Conservation (phyloP, 2,329 filamentous ascomycete genomes). For the Monascus ruber region DNA sequence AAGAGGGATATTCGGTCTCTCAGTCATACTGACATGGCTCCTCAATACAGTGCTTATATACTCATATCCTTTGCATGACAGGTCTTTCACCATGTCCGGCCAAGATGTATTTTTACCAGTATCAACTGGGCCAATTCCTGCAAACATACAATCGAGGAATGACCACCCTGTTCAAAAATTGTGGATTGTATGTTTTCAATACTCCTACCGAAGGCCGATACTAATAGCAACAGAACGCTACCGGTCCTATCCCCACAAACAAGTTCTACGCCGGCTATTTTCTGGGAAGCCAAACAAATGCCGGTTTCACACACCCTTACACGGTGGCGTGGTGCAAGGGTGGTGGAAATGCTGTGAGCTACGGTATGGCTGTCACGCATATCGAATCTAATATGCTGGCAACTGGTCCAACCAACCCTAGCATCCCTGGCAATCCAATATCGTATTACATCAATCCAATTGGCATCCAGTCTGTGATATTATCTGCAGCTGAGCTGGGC, state of each 20-base stretch:
- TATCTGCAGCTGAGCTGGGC: conserved; percentile 67
- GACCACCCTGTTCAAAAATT: conserved; percentile 33
- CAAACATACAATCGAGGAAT: conserved; percentile 24
- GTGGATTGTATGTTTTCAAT: conserved; percentile 23
- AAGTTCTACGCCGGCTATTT: conserved; percentile 71
- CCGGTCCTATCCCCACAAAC: conserved; percentile 33
- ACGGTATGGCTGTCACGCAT: conserved; percentile 68
- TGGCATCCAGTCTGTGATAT: conserved; percentile 65
- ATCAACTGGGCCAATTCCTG: conserved; percentile 25
- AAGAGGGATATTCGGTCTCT: no score
- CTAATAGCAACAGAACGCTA: conserved; percentile 16
- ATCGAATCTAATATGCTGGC: conserved; percentile 56
- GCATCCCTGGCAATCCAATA: conserved; percentile 45
- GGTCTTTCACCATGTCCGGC: conserved; percentile 14
- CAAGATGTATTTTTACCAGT: conserved; percentile 35
- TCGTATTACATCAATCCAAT: conserved; percentile 72
- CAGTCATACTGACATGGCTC: conserved; percentile 24
- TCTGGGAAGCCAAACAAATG: conserved; percentile 57
- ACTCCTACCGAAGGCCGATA: background rate
- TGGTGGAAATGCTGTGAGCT: conserved; percentile 51
- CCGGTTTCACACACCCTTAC: conserved; percentile 67
- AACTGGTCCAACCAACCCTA: conserved; percentile 47
- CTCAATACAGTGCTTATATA: conserved; percentile 17
- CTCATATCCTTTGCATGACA: conserved; percentile 10
- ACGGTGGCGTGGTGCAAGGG: conserved; percentile 58